A percentile compares a stretch with the other conserved stretches of the same genome.
phyloP scores from a whole-genome alignment of 768 basidiomycete species.

The Agaricus sinodeliciosus region DNA sequence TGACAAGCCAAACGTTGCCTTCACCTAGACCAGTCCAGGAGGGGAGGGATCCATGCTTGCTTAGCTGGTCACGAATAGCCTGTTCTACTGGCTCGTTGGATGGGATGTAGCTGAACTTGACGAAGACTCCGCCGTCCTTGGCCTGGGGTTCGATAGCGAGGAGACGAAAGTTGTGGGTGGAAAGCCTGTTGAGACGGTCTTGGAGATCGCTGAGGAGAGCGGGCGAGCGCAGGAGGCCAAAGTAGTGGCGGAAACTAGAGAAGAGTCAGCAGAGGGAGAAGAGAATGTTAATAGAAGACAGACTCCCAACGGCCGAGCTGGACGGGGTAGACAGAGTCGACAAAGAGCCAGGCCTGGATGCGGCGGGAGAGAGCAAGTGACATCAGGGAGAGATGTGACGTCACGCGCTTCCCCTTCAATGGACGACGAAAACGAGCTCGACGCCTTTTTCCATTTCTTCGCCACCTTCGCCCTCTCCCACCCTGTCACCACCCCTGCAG shows the following conservation, averaged over 20 bases:
- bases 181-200: conserved; percentile 43
- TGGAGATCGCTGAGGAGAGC: conserved; percentile 43
- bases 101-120: conserved; percentile 54
- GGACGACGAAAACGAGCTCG: conserved; percentile 40
- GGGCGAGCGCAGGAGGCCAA: conserved; percentile 56
- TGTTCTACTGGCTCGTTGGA: conserved; percentile 35
- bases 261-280: conserved; percentile 8
- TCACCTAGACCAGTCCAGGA: conserved; percentile 52
- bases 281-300: conserved; percentile 19
- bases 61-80: conserved; percentile 36
- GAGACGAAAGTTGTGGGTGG: conserved; percentile 53
- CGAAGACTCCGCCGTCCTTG: conserved; percentile 87
- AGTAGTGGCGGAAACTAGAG: conserved; percentile 55
- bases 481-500: conserved; percentile 53
- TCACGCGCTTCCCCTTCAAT: background rate
- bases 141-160: conserved; percentile 53
- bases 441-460: conserved; percentile 81
- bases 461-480: conserved; percentile 62
- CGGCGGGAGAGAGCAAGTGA: background rate
- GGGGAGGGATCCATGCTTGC: conserved; percentile 48
- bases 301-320: conserved; percentile 70
- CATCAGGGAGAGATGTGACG: background rate
- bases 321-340: conserved; percentile 77
- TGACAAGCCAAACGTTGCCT: conserved; percentile 65
- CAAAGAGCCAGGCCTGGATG: conserved; percentile 52